Evolutionary conservation across 306 rosid species (phyloP).

Genomic region (Vigna reflexopilosa): DNA sequence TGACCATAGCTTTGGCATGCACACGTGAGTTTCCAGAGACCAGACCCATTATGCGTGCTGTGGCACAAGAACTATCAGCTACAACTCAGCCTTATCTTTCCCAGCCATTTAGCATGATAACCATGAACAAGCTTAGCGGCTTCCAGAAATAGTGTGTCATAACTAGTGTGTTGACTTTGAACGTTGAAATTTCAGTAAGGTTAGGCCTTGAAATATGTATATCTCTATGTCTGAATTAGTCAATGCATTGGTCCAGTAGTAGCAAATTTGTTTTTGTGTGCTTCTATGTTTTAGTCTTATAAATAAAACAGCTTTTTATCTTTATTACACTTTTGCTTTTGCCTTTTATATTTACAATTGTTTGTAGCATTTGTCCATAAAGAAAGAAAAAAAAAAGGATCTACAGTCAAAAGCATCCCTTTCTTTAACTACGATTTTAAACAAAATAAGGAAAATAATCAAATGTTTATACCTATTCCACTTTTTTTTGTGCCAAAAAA

Average conservation of each 20-base stretch:
- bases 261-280: too few relatives aligned
- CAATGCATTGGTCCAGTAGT: background rate
- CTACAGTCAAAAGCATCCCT: too few relatives aligned
- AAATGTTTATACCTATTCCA: too few relatives aligned
- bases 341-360: too few relatives aligned
- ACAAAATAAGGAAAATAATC: too few relatives aligned
- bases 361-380: too few relatives aligned
- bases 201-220: background rate
- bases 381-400: too few relatives aligned
- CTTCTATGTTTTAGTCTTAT: too few relatives aligned
- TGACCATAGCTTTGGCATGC: conserved; percentile 64
- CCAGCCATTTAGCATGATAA: conserved; percentile 49
- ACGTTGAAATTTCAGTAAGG: background rate
- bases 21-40: conserved; percentile 56
- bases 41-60: conserved; percentile 71
- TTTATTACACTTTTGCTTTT: too few relatives aligned
- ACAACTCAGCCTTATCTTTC: conserved; percentile 39
- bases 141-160: conserved; percentile 40
- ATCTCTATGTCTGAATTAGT: background rate
- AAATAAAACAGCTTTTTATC: too few relatives aligned
- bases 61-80: conserved; percentile 67
- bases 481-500: too few relatives aligned
- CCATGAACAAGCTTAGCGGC: conserved; percentile 44
- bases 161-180: background rate
- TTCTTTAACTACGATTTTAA: too few relatives aligned